Conservation (phyloP, 345 rosid genomes). For the Pistacia integerrima region DNA sequence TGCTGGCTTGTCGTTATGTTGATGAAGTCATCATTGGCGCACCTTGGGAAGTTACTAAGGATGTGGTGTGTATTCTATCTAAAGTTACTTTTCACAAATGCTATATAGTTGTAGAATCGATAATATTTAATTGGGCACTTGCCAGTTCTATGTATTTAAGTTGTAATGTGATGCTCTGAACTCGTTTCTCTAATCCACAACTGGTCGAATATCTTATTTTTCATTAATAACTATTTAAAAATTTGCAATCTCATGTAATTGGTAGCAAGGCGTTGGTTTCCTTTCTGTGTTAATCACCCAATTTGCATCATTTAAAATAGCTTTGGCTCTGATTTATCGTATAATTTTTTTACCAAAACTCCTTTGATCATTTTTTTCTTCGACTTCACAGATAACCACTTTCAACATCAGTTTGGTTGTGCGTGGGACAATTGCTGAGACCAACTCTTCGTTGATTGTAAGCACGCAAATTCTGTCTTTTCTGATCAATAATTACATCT, state of each 20-base stretch:
- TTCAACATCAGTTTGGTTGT: conserved; percentile 82
- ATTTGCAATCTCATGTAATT: not conserved
- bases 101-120: not conserved
- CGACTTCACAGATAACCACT: conserved; percentile 61
- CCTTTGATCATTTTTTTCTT: not conserved
- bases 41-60: conserved; percentile 90
- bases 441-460: conserved; percentile 43
- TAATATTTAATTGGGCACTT: not conserved
- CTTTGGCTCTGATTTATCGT: not conserved
- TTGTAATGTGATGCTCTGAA: not conserved
- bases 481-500: not conserved
- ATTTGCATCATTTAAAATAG: not conserved
- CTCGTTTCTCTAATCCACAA: not conserved
- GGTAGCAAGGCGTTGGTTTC: not conserved
- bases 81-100: not conserved
- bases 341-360: not conserved
- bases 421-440: conserved; percentile 86
- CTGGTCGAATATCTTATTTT: not conserved
- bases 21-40: conserved; percentile 99
- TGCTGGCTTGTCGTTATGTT: conserved; percentile 90
- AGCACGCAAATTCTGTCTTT: conserved; percentile 17
- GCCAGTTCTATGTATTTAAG: too few relatives aligned
- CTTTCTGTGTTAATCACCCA: not conserved
- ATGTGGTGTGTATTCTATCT: conserved; percentile 56
- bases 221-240: not conserved